Percentiles rank a stretch among this genome's conserved stretches.
Evolutionary conservation across 495 filamentous ascomycete genomes (phyloP).

Genomic region (Bryoglossum gracile): DNA sequence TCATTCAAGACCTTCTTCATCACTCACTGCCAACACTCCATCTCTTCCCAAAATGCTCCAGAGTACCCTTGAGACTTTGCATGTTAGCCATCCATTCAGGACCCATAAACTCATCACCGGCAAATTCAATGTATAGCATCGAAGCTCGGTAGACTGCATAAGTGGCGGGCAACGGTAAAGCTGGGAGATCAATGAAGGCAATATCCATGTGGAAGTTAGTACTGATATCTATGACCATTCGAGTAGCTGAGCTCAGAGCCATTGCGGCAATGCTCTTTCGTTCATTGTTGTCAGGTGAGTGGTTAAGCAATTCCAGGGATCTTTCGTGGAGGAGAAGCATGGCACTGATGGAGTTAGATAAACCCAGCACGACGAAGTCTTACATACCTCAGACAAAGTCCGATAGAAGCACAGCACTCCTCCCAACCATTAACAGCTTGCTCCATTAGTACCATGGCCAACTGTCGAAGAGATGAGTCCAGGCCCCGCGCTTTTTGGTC

Average conservation of each 20-base stretch:
- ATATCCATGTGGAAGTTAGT: constrained; percentile 13
- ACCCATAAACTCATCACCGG: constrained; percentile 10
- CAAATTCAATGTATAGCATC: constrained; percentile 16
- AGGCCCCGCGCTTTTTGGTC: neutral
- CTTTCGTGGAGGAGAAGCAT: constrained; percentile 12
- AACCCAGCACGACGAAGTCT: neutral
- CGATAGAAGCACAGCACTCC: constrained; percentile 20
- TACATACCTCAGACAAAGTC: constrained; percentile 17
- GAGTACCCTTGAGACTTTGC: constrained; percentile 8
- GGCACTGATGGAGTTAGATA: constrained; percentile 6
- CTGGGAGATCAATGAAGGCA: constrained; percentile 12
- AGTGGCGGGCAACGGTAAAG: constrained; percentile 14
- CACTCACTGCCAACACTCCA: constrained; percentile 18
- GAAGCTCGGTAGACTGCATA: constrained; percentile 11
- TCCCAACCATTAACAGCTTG: constrained; percentile 18
- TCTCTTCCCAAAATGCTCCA: constrained; percentile 9
- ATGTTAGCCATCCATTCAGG: constrained; percentile 10
- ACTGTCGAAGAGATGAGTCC: constrained; percentile 5
- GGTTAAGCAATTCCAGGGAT: constrained; percentile 1
- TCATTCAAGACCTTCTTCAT: neutral
- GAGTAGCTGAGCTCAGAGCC: constrained; percentile 13
- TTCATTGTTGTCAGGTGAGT: neutral
- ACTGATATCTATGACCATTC: constrained; percentile 19
- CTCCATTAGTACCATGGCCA: constrained; percentile 10
- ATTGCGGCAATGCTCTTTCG: constrained; percentile 5